Conservation (phyloP, 345 rosid species). For the Aquilaria yunnanensis region DNA sequence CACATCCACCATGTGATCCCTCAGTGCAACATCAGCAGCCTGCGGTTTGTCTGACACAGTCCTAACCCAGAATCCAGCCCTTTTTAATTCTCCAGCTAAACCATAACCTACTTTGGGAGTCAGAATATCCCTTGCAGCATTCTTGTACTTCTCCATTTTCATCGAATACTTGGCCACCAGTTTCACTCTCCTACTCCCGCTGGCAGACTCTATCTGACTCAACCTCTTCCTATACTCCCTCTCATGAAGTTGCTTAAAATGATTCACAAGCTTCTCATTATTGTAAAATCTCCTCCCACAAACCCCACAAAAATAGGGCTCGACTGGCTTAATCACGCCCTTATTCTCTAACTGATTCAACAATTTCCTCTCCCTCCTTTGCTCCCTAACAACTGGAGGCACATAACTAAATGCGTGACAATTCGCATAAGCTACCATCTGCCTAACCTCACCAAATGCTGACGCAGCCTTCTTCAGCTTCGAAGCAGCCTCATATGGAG, state of each 20-base stretch:
- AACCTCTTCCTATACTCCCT: slow-evolving; percentile 67
- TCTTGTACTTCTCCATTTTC: slow-evolving; percentile 82
- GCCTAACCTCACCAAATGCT: slow-evolving; percentile 53
- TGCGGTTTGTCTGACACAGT: slow-evolving; percentile 65
- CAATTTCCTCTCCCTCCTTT: slow-evolving; percentile 48
- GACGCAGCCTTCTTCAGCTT: slow-evolving; percentile 59
- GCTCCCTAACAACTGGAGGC: slow-evolving; percentile 47
- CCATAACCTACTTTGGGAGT: slow-evolving; percentile 69
- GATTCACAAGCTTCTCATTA: slow-evolving; percentile 59
- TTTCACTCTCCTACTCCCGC: slow-evolving; percentile 67
- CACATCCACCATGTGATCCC: slow-evolving; percentile 60
- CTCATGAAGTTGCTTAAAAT: slow-evolving; percentile 83
- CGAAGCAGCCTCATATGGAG: slow-evolving; percentile 66
- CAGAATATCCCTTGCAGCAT: slow-evolving; percentile 46
- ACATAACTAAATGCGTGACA: slow-evolving; percentile 57
- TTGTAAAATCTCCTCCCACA: slow-evolving; percentile 74
- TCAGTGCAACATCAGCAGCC: slow-evolving; percentile 65
- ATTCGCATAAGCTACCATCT: slow-evolving; percentile 70
- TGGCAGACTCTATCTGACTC: slow-evolving; percentile 76
- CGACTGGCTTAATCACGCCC: slow-evolving; percentile 49
- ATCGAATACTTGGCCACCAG: slow-evolving; percentile 61
- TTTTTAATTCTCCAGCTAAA: slow-evolving; percentile 61
- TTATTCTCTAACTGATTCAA: slow-evolving; percentile 58
- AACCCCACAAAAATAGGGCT: slow-evolving; percentile 56
- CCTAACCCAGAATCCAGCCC: slow-evolving; percentile 71